Conservation (phyloP, 1,139 yeast genomes). For the Candida tunisiensis region DNA sequence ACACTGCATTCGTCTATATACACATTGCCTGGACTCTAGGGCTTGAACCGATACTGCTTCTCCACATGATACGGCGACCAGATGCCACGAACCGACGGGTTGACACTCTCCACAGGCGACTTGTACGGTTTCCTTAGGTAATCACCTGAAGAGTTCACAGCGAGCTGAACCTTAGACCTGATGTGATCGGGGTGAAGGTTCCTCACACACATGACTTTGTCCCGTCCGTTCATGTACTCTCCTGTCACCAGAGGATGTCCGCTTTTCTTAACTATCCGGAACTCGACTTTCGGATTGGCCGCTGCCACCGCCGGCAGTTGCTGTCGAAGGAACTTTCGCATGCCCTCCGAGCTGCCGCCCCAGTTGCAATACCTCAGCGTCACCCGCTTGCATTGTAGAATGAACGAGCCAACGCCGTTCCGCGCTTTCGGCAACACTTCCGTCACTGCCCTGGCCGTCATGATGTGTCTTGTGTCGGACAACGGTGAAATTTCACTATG, state of each 20-base stretch:
- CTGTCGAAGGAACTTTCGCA: constrained; percentile 41
- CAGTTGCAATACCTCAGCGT: constrained; percentile 74
- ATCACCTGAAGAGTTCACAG: constrained; percentile 43
- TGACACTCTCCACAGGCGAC: constrained; percentile 62
- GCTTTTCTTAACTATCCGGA: constrained; percentile 46
- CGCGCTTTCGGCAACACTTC: constrained; percentile 22
- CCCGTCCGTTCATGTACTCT: constrained; percentile 32
- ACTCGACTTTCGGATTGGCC: constrained; percentile 47
- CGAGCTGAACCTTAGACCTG: constrained; percentile 33
- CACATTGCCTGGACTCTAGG: too few species aligned
- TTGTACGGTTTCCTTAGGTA: constrained; percentile 43
- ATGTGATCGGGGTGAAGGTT: constrained; percentile 38
- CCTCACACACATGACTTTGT: constrained; percentile 44
- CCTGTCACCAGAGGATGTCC: constrained; percentile 80
- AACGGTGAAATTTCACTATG: background rate
- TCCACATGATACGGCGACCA: constrained; percentile 93
- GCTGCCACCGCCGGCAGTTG: constrained; percentile 42
- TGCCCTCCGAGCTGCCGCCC: constrained; percentile 89
- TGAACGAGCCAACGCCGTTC: constrained; percentile 71
- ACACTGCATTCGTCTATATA: too few species aligned
- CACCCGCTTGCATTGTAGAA: constrained; percentile 57
- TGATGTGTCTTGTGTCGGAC: background rate
- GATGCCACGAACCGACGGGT: constrained; percentile 82
- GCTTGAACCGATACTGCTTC: constrained; percentile 43
- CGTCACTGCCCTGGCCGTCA: background rate